phyloP scores from a whole-genome alignment of 352 stramenopile species.

The Peronospora tabacina region DNA sequence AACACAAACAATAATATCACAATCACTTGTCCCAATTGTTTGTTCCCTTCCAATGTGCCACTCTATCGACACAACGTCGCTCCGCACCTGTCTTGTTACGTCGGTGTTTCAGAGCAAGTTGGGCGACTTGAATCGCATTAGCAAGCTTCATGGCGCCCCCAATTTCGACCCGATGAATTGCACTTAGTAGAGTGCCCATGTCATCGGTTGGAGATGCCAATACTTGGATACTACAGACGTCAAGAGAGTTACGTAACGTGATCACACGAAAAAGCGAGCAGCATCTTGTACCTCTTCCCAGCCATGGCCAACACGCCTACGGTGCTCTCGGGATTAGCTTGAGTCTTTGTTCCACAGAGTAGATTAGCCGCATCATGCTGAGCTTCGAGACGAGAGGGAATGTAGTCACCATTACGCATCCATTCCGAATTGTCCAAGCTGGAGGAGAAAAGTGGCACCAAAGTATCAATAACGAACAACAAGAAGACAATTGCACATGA shows the following conservation, averaged over 20 bases:
- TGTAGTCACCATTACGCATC: conserved; percentile 99
- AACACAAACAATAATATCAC: neutral
- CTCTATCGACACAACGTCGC: neutral
- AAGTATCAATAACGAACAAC: conserved; percentile 5
- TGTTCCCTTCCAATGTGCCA: neutral
- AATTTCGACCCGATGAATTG: conserved; percentile 89
- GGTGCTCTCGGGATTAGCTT: conserved; percentile 97
- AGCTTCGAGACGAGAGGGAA: conserved; percentile 95
- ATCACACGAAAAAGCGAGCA: neutral
- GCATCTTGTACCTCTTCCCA: conserved; percentile 55
- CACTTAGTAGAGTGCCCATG: conserved; percentile 94
- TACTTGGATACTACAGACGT: conserved; percentile 77
- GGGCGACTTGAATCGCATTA: conserved; percentile 94
- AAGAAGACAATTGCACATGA: conserved; percentile 1
- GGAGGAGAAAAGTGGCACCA: conserved; percentile 3
- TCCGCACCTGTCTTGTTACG: conserved; percentile 93
- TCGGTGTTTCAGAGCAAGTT: conserved; percentile 97
- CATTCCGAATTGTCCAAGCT: conserved; percentile 96
- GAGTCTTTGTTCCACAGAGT: conserved; percentile 94
- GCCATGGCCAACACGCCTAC: conserved; percentile 96
- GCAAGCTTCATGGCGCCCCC: conserved; percentile 89
- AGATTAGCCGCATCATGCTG: conserved; percentile 98
- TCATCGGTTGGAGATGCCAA: conserved; percentile 96
- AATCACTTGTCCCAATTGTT: neutral
- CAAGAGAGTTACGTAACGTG: neutral